Percentiles rank a stretch among this genome's conserved stretches.
Evolutionary conservation across 2,329 filamentous ascomycete genomes (phyloP).

Genomic region (Penicillium paneum): DNA sequence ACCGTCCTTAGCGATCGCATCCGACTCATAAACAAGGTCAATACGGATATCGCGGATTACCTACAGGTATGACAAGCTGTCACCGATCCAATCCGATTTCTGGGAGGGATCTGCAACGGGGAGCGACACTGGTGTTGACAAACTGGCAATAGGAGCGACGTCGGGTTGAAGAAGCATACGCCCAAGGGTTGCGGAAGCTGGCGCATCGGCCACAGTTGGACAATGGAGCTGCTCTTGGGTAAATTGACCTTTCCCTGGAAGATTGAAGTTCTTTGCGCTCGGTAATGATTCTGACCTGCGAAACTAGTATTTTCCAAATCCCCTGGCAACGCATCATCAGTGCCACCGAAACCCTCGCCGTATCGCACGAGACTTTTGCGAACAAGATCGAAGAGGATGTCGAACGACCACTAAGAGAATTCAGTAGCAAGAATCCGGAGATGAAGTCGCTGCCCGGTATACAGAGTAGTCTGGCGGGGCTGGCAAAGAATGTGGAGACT

Average conservation of each 20-base stretch:
- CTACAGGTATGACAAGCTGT: constrained; percentile 66
- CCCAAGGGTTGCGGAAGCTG: constrained; percentile 75
- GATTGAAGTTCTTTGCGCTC: background rate
- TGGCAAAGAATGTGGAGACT: constrained; percentile 81
- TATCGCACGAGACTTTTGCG: constrained; percentile 77
- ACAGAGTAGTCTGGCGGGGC: constrained; percentile 70
- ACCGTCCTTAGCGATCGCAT: constrained; percentile 80
- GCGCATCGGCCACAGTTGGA: constrained; percentile 71
- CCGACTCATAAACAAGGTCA: constrained; percentile 79
- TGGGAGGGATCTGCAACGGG: constrained; percentile 3
- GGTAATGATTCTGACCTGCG: constrained; percentile 15
- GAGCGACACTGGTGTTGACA: constrained; percentile 12
- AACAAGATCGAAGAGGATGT: constrained; percentile 83
- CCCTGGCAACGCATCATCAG: constrained; percentile 87
- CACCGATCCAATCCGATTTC: constrained; percentile 8
- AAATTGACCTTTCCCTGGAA: constrained; percentile 37
- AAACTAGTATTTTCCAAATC: constrained; percentile 73
- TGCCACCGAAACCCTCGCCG: constrained; percentile 74
- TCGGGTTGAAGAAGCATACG: constrained; percentile 86
- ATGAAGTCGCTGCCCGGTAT: constrained; percentile 78
- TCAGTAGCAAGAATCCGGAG: constrained; percentile 67
- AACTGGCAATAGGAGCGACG: constrained; percentile 70
- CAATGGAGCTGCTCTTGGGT: constrained; percentile 81
- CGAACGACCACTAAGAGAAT: constrained; percentile 76
- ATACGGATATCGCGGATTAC: constrained; percentile 93